phyloP scores from a whole-genome alignment of 164 flowering plant species.

The Vitis labrusca region DNA sequence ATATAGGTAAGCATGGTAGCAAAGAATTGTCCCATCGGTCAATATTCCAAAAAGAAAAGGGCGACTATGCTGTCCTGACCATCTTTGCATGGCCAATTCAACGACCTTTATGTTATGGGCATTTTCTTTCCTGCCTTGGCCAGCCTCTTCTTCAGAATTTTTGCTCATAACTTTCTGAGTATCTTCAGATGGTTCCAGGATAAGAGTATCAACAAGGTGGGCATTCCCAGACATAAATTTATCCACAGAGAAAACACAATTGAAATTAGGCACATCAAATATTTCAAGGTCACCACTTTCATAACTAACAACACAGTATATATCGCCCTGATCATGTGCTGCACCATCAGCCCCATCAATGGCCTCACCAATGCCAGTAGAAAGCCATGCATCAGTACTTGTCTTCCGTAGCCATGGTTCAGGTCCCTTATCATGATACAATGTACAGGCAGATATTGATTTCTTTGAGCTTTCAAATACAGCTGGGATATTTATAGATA shows the following conservation, averaged over 20 bases:
- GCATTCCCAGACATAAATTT: slow-evolving; percentile 77
- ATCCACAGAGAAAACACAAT: slow-evolving; percentile 74
- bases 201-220: slow-evolving; percentile 56
- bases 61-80: slow-evolving; percentile 79
- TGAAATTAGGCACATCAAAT: slow-evolving; percentile 91
- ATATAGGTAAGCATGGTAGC: slow-evolving; percentile 89
- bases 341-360: slow-evolving; percentile 88
- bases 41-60: slow-evolving; percentile 85
- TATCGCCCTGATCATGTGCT: slow-evolving; percentile 81
- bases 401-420: slow-evolving; percentile 96
- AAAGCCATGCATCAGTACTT: slow-evolving; percentile 98
- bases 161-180: slow-evolving; percentile 22
- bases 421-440: slow-evolving; percentile 94
- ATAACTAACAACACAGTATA: slow-evolving; percentile 89
- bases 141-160: slow-evolving; percentile 40
- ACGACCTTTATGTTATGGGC: slow-evolving; percentile 61
- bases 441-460: slow-evolving; percentile 72
- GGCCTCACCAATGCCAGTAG: slow-evolving; percentile 79
- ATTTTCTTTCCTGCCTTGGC: slow-evolving; percentile 60
- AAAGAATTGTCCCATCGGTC: slow-evolving; percentile 88
- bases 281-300: slow-evolving; percentile 83
- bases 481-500: slow-evolving; percentile 60
- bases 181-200: slow-evolving; percentile 37
- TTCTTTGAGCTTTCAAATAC: slow-evolving; percentile 60
- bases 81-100: slow-evolving; percentile 90